Base-by-base conservation (phyloP, 2,329 filamentous ascomycete genomes). In the Tolypocladium pustulatum region DNA sequence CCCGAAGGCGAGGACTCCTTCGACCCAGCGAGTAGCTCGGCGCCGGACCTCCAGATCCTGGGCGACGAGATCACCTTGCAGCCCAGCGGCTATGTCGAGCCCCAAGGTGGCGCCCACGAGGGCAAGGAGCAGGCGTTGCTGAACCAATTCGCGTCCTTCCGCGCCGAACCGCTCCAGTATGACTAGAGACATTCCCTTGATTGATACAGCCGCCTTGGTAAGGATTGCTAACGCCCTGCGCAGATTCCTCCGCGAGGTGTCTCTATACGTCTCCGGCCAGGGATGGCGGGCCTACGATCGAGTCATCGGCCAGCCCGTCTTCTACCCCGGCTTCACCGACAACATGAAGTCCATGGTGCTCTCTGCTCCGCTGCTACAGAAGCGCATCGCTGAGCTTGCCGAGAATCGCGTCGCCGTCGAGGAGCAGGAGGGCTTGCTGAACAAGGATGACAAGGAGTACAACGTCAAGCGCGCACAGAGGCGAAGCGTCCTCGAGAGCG, bases 221-320 rank as follows among this genome's bases (percentile, higher is more conserved):
- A 4, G 4, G 27, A 22, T 8, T 38, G 38, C 37, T 36, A 17
- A 43, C 38, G n/a, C n/a, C n/a, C 2, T 52, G 12, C 17, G 49
- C 76, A 88, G 91, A 63, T 97, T 97, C 71, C 84, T 97, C 36
- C 90, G 91, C 65, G 94, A 99, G 77, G 88, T 99, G 38, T 94
- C 90, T 54, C 81, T 96, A 38, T 92, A 97, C 74, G 89, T 97
- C 63, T 93, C 91, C 15, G 94, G 94, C 58, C 88, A 89, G 56
- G 93, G 92, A 71, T 99, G 94, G 94, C 89, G 94, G 61, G 90
- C 90, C 61, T 99, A 99, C 76, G 91, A 97, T 69, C 79, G 88
- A 62, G 82, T 92, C 62, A 87, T 97, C 66, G 94, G 94, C 27
- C 92, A 96, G 71, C 91, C 91, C 12, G 87, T 97, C 63, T 97